These are phyloP conservation scores for Pezicula carpinea DNA, from an alignment of 2,329 filamentous ascomycete species.

Conservation along the genomic window DNA sequence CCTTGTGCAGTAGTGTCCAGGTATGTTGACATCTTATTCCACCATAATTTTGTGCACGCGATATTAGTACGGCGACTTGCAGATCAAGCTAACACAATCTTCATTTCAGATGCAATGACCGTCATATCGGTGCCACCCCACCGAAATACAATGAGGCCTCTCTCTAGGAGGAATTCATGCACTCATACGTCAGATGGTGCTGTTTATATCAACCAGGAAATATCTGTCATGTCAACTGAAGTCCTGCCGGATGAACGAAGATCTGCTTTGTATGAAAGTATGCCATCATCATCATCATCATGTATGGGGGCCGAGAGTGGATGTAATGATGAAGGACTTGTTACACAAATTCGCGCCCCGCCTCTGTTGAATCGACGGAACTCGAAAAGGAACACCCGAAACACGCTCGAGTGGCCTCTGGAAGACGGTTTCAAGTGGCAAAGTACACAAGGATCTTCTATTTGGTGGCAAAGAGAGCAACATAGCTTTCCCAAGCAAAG, in stretches of 20 bases:
- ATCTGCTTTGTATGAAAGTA: neutral
- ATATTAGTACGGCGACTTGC: neutral
- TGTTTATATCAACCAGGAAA: conserved; percentile 13
- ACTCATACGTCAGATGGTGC: conserved; percentile 3
- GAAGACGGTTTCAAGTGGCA: conserved; percentile 1
- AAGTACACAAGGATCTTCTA: conserved; percentile 1
- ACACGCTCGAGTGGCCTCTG: conserved; percentile 2
- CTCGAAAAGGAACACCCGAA: conserved; percentile 1
- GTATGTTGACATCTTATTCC: no score
- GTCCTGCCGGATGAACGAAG: neutral
- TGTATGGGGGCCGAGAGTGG: neutral
- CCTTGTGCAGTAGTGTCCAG: no score
- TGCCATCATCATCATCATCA: conserved; percentile 1
- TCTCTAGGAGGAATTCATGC: neutral
- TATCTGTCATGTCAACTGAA: conserved; percentile 9
- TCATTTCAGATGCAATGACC: conserved; percentile 12
- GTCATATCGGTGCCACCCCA: conserved; percentile 9
- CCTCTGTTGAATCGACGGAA: conserved; percentile 7
- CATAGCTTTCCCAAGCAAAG: neutral
- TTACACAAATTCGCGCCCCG: conserved; percentile 3
- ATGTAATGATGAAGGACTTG: conserved; percentile 1
- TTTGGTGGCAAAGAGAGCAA: neutral
- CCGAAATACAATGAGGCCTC: conserved; percentile 1
- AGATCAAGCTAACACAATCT: conserved; percentile 6
- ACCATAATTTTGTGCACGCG: no score